phyloP scores from a whole-genome alignment of 1,284 basidiomycete genomes.

The Wolfiporia cocos region DNA sequence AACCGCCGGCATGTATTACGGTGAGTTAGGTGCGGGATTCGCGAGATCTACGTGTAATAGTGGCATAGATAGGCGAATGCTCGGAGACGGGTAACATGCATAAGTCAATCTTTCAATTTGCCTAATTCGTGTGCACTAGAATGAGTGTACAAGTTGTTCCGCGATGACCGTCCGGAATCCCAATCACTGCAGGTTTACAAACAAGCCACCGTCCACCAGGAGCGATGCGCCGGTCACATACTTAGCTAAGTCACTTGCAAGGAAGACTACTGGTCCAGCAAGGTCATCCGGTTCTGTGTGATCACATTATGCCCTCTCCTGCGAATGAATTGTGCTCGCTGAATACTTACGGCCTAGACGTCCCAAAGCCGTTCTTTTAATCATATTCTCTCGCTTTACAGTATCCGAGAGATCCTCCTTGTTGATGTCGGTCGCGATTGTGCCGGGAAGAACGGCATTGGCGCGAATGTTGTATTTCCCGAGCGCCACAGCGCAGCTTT shows the following conservation, averaged over 20 bases:
- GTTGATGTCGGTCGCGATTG: slow-evolving; percentile 77
- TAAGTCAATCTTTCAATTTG: too few relatives aligned
- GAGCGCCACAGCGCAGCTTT: slow-evolving; percentile 74
- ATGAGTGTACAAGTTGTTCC: not conserved
- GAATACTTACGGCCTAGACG: slow-evolving; percentile 52
- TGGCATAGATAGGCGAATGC: too few relatives aligned
- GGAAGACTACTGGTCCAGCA: slow-evolving; percentile 73
- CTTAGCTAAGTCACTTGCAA: slow-evolving; percentile 69
- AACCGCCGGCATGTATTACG: too few relatives aligned
- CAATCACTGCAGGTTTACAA: slow-evolving; percentile 73
- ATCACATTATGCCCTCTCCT: not conserved
- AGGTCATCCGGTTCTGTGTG: slow-evolving; percentile 63
- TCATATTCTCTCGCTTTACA: slow-evolving; percentile 60
- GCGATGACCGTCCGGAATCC: too few relatives aligned
- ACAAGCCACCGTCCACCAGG: slow-evolving; percentile 74
- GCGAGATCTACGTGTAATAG: too few relatives aligned
- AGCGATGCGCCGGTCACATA: slow-evolving; percentile 70
- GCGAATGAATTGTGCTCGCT: not conserved
- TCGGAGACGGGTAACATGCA: too few relatives aligned
- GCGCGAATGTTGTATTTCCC: slow-evolving; percentile 75
- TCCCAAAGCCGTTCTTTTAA: slow-evolving; percentile 61
- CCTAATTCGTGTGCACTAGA: not conserved
- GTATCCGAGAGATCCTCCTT: slow-evolving; percentile 64
- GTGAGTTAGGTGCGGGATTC: too few relatives aligned
- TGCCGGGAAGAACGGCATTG: slow-evolving; percentile 64